phyloP scores from a whole-genome alignment of 495 filamentous ascomycete genomes.

The Xylaria telfairii region DNA sequence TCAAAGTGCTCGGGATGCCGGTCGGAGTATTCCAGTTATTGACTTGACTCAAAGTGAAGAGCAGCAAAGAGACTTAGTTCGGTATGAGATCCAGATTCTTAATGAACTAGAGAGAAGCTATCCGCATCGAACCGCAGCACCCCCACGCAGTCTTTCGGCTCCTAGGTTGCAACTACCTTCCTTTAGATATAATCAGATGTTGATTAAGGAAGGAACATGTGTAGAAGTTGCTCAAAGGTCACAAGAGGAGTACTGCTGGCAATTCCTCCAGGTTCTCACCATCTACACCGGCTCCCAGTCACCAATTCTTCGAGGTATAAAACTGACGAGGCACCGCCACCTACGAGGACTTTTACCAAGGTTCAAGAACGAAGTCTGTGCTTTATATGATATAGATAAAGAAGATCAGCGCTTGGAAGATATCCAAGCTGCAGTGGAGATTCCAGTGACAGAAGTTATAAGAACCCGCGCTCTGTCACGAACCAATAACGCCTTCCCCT shows the following conservation, averaged over 20 bases:
- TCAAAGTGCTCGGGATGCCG: not conserved
- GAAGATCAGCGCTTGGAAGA: slow-evolving; percentile 41
- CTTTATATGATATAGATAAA: slow-evolving; percentile 50
- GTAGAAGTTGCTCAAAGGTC: not conserved
- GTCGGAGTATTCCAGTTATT: not conserved
- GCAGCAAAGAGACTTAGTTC: not conserved
- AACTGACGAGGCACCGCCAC: slow-evolving; percentile 1
- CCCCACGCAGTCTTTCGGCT: not conserved
- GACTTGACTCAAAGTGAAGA: slow-evolving; percentile 7
- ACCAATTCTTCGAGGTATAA: slow-evolving; percentile 8
- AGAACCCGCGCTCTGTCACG: slow-evolving; percentile 46
- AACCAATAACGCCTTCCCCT: slow-evolving; percentile 55
- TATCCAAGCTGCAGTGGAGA: slow-evolving; percentile 49
- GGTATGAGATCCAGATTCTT: not conserved
- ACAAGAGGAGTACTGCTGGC: slow-evolving; percentile 1
- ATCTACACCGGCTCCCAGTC: not conserved
- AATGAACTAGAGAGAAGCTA: not conserved
- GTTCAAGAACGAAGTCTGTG: slow-evolving; percentile 42
- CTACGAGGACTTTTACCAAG: slow-evolving; percentile 5
- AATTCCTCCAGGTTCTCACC: slow-evolving; percentile 7
- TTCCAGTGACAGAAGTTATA: slow-evolving; percentile 40
- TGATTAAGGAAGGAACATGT: not conserved
- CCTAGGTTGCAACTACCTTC: not conserved
- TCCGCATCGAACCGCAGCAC: not conserved
- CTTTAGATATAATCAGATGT: not conserved